Evolutionary conservation across 2,329 filamentous ascomycete species (phyloP).

Genomic region (Scedosporium aurantiacum): DNA sequence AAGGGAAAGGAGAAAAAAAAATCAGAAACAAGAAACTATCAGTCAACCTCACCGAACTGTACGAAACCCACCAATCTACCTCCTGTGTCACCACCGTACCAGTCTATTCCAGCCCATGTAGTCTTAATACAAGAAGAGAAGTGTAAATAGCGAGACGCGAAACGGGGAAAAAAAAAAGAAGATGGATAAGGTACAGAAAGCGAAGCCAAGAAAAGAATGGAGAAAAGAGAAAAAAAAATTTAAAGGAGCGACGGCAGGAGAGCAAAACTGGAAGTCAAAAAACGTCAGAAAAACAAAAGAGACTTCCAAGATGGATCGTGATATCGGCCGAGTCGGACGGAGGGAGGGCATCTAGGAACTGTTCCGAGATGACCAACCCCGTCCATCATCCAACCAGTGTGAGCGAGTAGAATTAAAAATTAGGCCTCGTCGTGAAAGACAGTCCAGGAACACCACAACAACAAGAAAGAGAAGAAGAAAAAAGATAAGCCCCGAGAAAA

Average conservation of each 20-base stretch:
- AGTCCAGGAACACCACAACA: background rate
- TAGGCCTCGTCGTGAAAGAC: background rate
- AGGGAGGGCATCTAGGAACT: no score
- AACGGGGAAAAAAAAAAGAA: background rate
- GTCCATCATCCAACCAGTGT: background rate
- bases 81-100: background rate
- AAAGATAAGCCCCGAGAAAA: background rate
- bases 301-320: background rate
- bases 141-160: background rate
- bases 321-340: no score
- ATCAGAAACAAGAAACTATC: background rate
- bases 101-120: background rate
- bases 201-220: background rate
- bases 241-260: background rate
- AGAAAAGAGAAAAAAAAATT: slow-evolving; percentile 2
- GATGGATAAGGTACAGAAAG: background rate
- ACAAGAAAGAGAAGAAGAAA: no score
- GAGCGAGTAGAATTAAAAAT: background rate
- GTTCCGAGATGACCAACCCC: background rate
- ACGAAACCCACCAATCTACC: background rate
- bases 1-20: background rate
- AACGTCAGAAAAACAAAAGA: background rate
- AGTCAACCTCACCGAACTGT: background rate
- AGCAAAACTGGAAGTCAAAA: background rate
- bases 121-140: background rate